These are phyloP conservation scores for Dalbergia oliveri DNA, from an alignment of 306 rosid genomes.

Conservation along the genomic window DNA sequence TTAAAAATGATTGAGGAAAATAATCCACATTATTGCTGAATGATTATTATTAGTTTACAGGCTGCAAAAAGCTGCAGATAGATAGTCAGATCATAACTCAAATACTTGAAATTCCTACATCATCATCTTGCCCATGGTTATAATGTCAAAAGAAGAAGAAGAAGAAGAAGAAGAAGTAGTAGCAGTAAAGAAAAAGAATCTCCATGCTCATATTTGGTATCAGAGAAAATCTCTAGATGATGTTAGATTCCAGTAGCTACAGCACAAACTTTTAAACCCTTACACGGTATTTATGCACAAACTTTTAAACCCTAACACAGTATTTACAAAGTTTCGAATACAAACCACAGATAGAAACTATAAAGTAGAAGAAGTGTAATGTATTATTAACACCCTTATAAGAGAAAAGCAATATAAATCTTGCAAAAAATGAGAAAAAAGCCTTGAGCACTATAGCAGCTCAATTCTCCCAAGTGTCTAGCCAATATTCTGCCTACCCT, in stretches of 20 bases:
- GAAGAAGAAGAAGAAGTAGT: not conserved
- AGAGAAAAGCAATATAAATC: no score
- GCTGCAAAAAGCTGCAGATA: not conserved
- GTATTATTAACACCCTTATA: no score
- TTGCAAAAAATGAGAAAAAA: no score
- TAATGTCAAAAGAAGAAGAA: not conserved
- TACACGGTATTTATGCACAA: not conserved
- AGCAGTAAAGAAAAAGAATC: no score
- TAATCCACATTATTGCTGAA: not conserved
- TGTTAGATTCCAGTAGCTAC: not conserved
- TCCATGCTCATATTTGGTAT: not conserved
- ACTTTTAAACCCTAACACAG: not conserved
- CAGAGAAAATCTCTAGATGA: not conserved
- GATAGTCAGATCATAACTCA: not conserved
- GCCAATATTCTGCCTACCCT: no score
- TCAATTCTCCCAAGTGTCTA: no score
- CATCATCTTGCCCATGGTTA: not conserved
- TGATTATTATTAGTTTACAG: conserved; percentile 1
- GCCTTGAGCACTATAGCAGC: no score
- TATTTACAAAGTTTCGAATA: no score
- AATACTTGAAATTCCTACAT: conserved; percentile 2
- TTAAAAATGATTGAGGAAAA: not conserved
- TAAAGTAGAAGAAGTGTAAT: no score
- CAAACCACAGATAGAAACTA: no score
- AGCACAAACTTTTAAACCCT: not conserved